Percentiles rank a stretch among this genome's conserved stretches.
Conservation (phyloP, 805 yeast genomes). For the Myxozyma nipponensis region DNA sequence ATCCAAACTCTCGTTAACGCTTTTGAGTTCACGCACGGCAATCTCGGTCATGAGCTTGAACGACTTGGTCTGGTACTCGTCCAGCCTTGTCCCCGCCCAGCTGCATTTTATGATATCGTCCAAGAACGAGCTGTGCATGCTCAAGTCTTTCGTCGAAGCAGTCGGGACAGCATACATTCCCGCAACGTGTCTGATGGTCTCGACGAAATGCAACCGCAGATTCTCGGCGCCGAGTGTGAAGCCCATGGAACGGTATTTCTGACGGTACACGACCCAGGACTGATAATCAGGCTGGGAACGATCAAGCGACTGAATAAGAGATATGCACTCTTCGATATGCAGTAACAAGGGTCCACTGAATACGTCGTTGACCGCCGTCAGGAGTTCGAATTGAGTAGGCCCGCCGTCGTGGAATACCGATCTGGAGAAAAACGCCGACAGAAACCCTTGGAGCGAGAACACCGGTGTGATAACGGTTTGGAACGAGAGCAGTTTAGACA, state of each 20-base stretch:
- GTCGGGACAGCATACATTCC: slow-evolving; percentile 32
- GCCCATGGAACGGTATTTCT: slow-evolving; percentile 9
- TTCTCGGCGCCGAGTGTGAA: slow-evolving; percentile 35
- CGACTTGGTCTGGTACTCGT: neutral
- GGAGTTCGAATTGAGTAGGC: slow-evolving; percentile 2
- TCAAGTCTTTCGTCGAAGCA: slow-evolving; percentile 19
- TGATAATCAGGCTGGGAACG: neutral
- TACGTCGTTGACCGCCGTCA: slow-evolving; percentile 1
- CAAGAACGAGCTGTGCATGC: slow-evolving; percentile 9
- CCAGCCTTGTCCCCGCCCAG: neutral
- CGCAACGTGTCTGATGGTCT: slow-evolving; percentile 30
- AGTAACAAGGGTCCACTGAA: slow-evolving; percentile 4
- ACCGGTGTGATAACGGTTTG: slow-evolving; percentile 25
- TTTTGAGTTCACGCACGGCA: slow-evolving; percentile 42
- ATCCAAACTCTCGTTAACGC: slow-evolving; percentile 55
- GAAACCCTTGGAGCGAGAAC: slow-evolving; percentile 36
- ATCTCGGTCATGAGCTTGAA: slow-evolving; percentile 25
- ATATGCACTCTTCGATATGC: slow-evolving; percentile 17
- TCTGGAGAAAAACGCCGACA: slow-evolving; percentile 34
- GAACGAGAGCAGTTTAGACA: neutral
- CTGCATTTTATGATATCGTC: slow-evolving; percentile 5
- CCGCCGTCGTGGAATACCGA: slow-evolving; percentile 4
- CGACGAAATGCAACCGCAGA: slow-evolving; percentile 13
- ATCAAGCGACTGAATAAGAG: slow-evolving; percentile 10
- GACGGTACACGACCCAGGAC: slow-evolving; percentile 12